Conservation (phyloP, 169 alveolate genomes). For the Plasmodium relictum region DNA sequence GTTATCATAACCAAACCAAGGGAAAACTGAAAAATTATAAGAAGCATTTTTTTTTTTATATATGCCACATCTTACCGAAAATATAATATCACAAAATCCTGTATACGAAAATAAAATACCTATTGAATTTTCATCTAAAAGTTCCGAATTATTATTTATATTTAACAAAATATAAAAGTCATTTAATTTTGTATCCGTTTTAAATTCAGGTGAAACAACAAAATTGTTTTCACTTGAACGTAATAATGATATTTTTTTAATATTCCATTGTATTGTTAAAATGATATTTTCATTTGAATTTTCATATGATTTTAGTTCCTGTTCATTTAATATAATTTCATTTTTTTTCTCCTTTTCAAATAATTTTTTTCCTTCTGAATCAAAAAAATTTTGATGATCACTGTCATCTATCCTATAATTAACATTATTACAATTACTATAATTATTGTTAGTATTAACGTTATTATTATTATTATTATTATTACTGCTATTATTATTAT, state of each 20-base stretch:
- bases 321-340: no score
- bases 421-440: no score
- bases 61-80: slow-evolving; percentile 51
- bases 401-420: no score
- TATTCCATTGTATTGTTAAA: slow-evolving; percentile 61
- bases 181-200: slow-evolving; percentile 38
- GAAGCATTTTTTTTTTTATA: slow-evolving; percentile 28
- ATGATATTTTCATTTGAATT: slow-evolving; percentile 10
- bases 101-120: slow-evolving; percentile 67
- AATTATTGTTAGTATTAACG: no score
- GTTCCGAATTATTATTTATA: slow-evolving; percentile 12
- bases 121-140: slow-evolving; percentile 2
- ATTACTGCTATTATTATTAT: not conserved
- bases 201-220: slow-evolving; percentile 71
- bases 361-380: no score
- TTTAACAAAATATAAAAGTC: slow-evolving; percentile 49
- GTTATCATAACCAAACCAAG: slow-evolving; percentile 67
- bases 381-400: no score
- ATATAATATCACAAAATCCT: slow-evolving; percentile 65
- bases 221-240: slow-evolving; percentile 35
- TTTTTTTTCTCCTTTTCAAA: no score
- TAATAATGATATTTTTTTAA: slow-evolving; percentile 40
- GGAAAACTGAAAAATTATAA: slow-evolving; percentile 25
- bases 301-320: no score
- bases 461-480: no score